Evolutionary conservation across 1,284 basidiomycete genomes (phyloP).

Genomic region (Cystobasidium pallidum): DNA sequence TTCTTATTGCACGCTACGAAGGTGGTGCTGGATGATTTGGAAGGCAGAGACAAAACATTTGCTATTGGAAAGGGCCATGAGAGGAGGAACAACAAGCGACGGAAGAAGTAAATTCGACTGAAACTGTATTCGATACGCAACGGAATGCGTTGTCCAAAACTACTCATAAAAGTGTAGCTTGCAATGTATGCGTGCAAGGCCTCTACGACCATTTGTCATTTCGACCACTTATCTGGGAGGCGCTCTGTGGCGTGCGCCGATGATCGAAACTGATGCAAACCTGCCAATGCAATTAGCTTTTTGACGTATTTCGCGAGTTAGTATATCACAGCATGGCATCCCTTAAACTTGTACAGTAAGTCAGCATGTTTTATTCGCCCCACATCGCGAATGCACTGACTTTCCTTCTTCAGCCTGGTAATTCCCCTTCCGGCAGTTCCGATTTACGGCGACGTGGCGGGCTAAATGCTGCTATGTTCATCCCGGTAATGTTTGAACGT

Average conservation of each 20-base stretch:
- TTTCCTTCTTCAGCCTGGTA: slow-evolving; percentile 8
- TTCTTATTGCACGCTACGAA: slow-evolving; percentile 82
- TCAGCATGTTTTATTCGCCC: not conserved
- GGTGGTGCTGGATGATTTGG: slow-evolving; percentile 59
- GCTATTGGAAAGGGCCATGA: slow-evolving; percentile 16
- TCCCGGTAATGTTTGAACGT: not conserved
- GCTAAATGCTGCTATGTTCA: not conserved
- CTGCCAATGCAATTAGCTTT: too few relatives aligned
- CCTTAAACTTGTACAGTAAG: not conserved
- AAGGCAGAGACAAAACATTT: not conserved
- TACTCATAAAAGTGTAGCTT: too few relatives aligned
- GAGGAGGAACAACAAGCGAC: slow-evolving; percentile 6
- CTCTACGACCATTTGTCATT: too few relatives aligned
- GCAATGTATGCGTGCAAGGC: too few relatives aligned
- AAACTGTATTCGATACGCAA: too few relatives aligned
- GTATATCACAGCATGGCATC: not conserved
- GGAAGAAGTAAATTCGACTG: slow-evolving; percentile 4
- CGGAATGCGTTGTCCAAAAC: too few relatives aligned
- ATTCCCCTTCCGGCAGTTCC: not conserved
- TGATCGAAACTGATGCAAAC: too few relatives aligned
- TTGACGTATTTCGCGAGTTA: too few relatives aligned
- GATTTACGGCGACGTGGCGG: not conserved
- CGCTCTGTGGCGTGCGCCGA: too few relatives aligned
- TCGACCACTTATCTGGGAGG: too few relatives aligned
- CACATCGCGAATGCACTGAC: not conserved